phyloP scores from a whole-genome alignment of 208 protist species.

The Acanthamoeba lenticulata region DNA sequence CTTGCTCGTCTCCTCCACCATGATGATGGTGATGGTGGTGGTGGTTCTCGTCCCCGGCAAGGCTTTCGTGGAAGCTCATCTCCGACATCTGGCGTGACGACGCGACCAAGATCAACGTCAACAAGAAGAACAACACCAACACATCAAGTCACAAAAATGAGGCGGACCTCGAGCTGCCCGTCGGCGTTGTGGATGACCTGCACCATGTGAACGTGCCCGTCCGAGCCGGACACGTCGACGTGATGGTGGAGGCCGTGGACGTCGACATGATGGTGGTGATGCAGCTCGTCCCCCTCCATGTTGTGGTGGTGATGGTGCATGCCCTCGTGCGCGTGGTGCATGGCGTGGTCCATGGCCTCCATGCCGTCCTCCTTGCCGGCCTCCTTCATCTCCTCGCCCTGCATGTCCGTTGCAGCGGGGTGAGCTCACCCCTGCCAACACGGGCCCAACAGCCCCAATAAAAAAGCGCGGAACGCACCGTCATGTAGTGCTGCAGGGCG shows the following conservation, averaged over 20 bases:
- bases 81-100: neutral
- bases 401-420: neutral
- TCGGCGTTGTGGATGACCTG: neutral
- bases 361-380: neutral
- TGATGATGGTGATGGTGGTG: neutral
- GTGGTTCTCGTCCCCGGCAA: neutral
- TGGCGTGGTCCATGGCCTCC: neutral
- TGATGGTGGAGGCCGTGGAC: neutral
- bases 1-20: neutral
- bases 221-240: neutral
- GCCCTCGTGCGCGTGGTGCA: neutral
- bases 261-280: neutral
- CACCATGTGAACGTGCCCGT: neutral
- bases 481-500: neutral
- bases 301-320: slow-evolving; percentile 1
- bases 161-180: neutral
- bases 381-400: neutral
- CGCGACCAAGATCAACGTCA: too few relatives aligned
- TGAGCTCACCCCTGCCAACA: neutral
- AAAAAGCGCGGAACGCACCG: neutral
- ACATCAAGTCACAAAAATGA: too few relatives aligned
- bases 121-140: too few relatives aligned
- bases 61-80: neutral
- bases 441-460: neutral
- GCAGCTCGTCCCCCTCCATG: neutral